Evolutionary conservation across 352 stramenopile species (phyloP), one percentile per base, ranked within the genome.

Genomic region (Phytopythium mirpurense): DNA sequence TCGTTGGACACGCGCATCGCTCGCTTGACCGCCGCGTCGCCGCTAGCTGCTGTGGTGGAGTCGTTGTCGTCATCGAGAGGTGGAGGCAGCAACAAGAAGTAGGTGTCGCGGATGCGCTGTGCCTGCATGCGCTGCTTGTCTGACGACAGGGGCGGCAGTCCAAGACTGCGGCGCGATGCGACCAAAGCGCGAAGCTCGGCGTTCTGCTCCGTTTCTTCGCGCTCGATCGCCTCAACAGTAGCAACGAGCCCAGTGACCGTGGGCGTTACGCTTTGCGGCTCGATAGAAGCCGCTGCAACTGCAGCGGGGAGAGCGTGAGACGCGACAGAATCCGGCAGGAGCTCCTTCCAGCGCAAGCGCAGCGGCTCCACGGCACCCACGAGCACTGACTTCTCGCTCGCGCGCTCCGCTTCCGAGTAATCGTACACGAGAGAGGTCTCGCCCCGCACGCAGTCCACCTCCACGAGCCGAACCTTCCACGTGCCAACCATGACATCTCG

Each of bases 391-490:
- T 15, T 36, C 5, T 60, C 57, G 15, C 57, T 29, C 15, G 49
- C 42, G 7, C 62, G 48, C 23, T 86, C 68, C 3, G 38, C 34
- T 43, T 89, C 82, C 0, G 67, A 73, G 9, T 78, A 70, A 0
- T 93, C 79, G 51, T 75, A 83, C 23, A 93, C 59, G 0, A 74
- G 50, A 5, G 68, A 82, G 5, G 65, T 79, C 49, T 82, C 77
- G 0, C 75, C 77, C 18, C 57, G 59, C 2, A 42, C 32, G 15
- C 71, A 78, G 45, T 88, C 64, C 10, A 90, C 53, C 46, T 87
- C 73, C 3, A 89, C 59, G 5, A 84, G 29, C 11, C 74, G 71
- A 7, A 76, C 60, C 41, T 88, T 93, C 68, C 66, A 76, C 3
- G 67, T 56, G 6, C 79, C 82, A 37, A 78, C 36, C n/a, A 89